Evolutionary conservation across 768 basidiomycete genomes (phyloP), one percentile per base, ranked within the genome.

Genomic region (Mycena pura): DNA sequence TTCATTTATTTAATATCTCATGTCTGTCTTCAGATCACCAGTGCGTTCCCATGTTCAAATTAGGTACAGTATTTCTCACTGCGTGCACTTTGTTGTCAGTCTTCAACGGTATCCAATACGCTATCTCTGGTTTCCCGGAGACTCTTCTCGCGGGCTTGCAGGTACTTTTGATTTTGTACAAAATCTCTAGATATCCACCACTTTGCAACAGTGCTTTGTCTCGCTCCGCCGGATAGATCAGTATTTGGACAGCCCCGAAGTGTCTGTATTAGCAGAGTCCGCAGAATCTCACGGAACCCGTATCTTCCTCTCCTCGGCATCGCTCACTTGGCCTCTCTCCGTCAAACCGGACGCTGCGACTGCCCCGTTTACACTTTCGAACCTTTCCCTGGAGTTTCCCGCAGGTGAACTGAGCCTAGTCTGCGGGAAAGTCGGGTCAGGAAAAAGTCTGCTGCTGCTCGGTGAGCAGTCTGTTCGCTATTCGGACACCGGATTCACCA

Each of bases 191-290:
- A 50, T 11, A 21, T 34, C 29, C 24, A 10, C n/a, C 5, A 52
- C 32, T 55, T 49, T 17, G n/a, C n/a, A n/a, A n/a, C 39, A 90
- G 89, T 85, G 87, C 57, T 81, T 91, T 41, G 92, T 97, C 17
- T 95, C 93, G 10, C 80, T 95, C 51, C 86, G 91, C 19, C 91
- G 95, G 44, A 95, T 97, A 63, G 94, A 96, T 69, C 94, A 92
- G 67, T 97, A 95, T 73, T 82, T 97, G 27, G 77, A 85, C 44
- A 80, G 84, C 13, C 82, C 84, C 2, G 95, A 97, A 74, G 86
- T 96, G 19, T 70, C 81, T 79, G 1, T 85, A 90, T 13, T 81
- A 80, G 5, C 86, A 86, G 5, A 73, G 11, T 72, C 78, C 25
- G 71, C 81, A 27, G 83, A 87, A 63, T 78, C 80, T 24, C 78